These are phyloP conservation scores for Aspergillus luchuensis DNA, from an alignment of 2,329 filamentous ascomycete genomes.

Conservation along the genomic window DNA sequence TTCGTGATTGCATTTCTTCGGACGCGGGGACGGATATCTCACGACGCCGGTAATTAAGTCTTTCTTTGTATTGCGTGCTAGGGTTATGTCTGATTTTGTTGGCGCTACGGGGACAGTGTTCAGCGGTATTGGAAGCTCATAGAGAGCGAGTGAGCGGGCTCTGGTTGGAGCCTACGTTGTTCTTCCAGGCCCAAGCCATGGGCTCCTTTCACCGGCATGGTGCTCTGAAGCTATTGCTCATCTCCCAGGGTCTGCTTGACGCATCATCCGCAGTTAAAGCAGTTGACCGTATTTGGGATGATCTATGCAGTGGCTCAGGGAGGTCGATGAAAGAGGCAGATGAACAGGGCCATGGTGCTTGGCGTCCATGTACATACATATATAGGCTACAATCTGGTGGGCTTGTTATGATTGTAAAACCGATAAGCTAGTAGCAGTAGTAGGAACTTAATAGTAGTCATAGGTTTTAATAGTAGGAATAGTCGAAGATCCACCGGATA, in stretches of 20 bases:
- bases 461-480: not conserved
- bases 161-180: constrained; percentile 19
- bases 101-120: constrained; percentile 41
- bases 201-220: constrained; percentile 1
- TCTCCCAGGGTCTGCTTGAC: not conserved
- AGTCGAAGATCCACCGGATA: not conserved
- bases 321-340: not conserved
- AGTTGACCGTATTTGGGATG: not conserved
- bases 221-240: constrained; percentile 1
- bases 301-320: not conserved
- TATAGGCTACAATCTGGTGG: constrained; percentile 20
- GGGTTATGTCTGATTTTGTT: constrained; percentile 32
- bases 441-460: too few species aligned
- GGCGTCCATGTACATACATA: constrained; percentile 23
- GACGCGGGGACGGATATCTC: constrained; percentile 33
- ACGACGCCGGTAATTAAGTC: constrained; percentile 39
- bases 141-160: constrained; percentile 23
- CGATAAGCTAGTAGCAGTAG: not conserved
- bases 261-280: constrained; percentile 3
- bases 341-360: constrained; percentile 8
- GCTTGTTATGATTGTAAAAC: constrained; percentile 9
- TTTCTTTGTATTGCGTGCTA: constrained; percentile 34
- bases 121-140: constrained; percentile 33
- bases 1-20: constrained; percentile 18
- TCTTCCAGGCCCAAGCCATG: constrained; percentile 6